These are phyloP conservation scores for Draba incana DNA, from an alignment of 345 rosid species.

Conservation along the genomic window DNA sequence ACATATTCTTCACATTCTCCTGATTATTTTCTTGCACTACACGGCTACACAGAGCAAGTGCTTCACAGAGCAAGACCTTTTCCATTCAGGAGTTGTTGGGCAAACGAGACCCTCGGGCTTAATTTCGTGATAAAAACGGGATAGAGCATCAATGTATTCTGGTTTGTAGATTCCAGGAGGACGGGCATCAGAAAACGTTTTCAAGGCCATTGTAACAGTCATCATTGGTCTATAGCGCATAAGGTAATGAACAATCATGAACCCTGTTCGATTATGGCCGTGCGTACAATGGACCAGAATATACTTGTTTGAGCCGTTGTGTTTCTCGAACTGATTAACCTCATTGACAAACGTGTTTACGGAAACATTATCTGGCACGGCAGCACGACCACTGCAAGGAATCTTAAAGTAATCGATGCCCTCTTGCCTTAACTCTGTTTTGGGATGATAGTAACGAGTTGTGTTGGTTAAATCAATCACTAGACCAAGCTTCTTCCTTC, in stretches of 20 bases:
- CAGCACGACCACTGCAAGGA: slow-evolving; percentile 77
- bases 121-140: slow-evolving; percentile 70
- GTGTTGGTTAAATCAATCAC: slow-evolving; percentile 82
- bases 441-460: slow-evolving; percentile 69
- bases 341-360: slow-evolving; percentile 76
- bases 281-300: slow-evolving; percentile 91
- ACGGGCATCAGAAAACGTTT: slow-evolving; percentile 66
- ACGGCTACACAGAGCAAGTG: slow-evolving; percentile 14
- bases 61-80: slow-evolving; percentile 49
- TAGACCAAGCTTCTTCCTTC: slow-evolving; percentile 3
- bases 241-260: slow-evolving; percentile 43
- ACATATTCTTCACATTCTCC: slow-evolving; percentile 46
- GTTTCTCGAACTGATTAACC: slow-evolving; percentile 71
- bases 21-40: slow-evolving; percentile 56
- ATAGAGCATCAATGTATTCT: slow-evolving; percentile 72
- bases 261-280: slow-evolving; percentile 93
- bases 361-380: slow-evolving; percentile 74
- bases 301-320: slow-evolving; percentile 50
- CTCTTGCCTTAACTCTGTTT: slow-evolving; percentile 51
- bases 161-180: slow-evolving; percentile 88
- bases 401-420: slow-evolving; percentile 84
- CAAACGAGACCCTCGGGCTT: slow-evolving; percentile 59
- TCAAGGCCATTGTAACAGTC: slow-evolving; percentile 73
- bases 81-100: slow-evolving; percentile 93
- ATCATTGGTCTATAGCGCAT: slow-evolving; percentile 61